phyloP scores from a whole-genome alignment of 495 filamentous ascomycete genomes.

The Talaromyces liani region DNA sequence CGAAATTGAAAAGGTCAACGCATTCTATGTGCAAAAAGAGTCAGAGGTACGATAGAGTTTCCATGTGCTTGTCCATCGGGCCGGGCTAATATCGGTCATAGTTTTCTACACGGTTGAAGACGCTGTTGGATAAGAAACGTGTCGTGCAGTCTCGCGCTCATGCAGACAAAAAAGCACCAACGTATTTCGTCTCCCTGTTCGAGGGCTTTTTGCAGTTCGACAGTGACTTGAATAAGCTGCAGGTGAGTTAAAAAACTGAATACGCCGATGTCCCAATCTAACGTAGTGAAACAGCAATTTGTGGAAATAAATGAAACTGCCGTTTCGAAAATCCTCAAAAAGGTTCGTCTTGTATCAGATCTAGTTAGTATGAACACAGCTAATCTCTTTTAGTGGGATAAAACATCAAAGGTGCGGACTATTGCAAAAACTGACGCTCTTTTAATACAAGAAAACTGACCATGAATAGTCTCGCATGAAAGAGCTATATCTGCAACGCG shows the following conservation, averaged over 20 bases:
- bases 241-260: conserved; percentile 33
- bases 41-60: conserved; percentile 63
- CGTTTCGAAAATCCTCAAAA: conserved; percentile 97
- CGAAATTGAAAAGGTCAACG: conserved; percentile 97
- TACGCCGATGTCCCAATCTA: not conserved
- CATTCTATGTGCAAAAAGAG: conserved; percentile 96
- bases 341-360: conserved; percentile 43
- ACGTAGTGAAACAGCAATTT: conserved; percentile 59
- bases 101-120: conserved; percentile 88
- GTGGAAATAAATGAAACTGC: conserved; percentile 96
- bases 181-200: conserved; percentile 86
- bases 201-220: conserved; percentile 97
- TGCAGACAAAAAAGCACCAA: conserved; percentile 72
- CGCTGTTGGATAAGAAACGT: conserved; percentile 89
- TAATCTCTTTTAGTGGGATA: conserved; percentile 67
- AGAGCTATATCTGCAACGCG: conserved; percentile 89
- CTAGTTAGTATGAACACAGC: conserved; percentile 15
- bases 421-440: not conserved
- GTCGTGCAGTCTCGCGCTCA: conserved; percentile 69
- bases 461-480: conserved; percentile 75
- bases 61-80: not conserved
- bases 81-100: conserved; percentile 25
- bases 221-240: conserved; percentile 90
- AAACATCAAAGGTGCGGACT: conserved; percentile 78
- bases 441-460: conserved; percentile 13